Conservation (phyloP, 306 rosid species). For the Phaseolus lunatus region DNA sequence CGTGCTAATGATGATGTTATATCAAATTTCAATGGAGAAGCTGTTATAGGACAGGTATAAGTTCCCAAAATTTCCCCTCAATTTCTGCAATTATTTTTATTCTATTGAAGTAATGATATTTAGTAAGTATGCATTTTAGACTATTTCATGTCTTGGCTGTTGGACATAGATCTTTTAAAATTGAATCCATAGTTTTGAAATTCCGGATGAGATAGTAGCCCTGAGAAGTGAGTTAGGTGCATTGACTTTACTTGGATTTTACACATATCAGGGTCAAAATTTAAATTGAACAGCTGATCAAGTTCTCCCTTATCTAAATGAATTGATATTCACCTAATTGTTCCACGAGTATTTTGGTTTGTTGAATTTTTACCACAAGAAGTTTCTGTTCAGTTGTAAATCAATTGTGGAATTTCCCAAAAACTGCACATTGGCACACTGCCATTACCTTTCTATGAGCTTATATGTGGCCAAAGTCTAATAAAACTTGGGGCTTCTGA, state of each 20-base stretch:
- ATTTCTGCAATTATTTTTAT: conserved; percentile 4
- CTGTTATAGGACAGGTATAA: conserved; percentile 84
- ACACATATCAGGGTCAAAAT: conserved; percentile 24
- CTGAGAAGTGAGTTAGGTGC: conserved; percentile 10
- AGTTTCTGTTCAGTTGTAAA: conserved; percentile 12
- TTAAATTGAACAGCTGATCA: not conserved
- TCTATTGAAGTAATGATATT: conserved; percentile 1
- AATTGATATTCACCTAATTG: not conserved
- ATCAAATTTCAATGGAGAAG: conserved; percentile 67
- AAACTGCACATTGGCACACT: not conserved
- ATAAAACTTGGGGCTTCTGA: conserved; percentile 19
- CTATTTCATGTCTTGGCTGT: conserved; percentile 22
- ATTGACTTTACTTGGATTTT: conserved; percentile 20
- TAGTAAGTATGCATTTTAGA: conserved; percentile 3
- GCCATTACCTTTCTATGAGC: conserved; percentile 4
- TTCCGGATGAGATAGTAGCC: conserved; percentile 17
- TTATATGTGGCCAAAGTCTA: conserved; percentile 2
- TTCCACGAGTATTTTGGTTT: conserved; percentile 16
- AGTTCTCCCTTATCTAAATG: not conserved
- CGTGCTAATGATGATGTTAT: conserved; percentile 60
- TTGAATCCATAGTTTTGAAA: conserved; percentile 36
- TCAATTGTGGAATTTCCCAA: conserved; percentile 24
- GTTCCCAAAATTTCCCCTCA: not conserved
- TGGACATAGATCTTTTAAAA: conserved; percentile 15
- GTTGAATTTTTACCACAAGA: conserved; percentile 27